Conservation (phyloP, 2,329 filamentous ascomycete genomes). For the Thelonectria rubi region DNA sequence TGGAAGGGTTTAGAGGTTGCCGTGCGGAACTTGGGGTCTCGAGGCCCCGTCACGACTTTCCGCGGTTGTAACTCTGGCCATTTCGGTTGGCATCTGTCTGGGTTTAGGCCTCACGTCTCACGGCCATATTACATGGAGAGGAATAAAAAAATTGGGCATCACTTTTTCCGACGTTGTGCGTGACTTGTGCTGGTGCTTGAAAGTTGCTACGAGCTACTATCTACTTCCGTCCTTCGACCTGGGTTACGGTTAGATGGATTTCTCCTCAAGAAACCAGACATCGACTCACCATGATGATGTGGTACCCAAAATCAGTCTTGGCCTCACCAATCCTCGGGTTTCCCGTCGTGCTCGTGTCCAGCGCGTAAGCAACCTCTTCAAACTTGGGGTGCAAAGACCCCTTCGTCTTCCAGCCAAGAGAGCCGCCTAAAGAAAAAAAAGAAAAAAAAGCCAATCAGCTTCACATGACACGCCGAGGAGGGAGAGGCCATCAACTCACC, state of each 20-base stretch:
- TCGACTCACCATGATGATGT: conserved; percentile 76
- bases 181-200: conserved; percentile 14
- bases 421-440: conserved; percentile 68
- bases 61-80: conserved; percentile 57
- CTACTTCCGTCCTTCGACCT: conserved; percentile 56
- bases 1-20: conserved; percentile 53
- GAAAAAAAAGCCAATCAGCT: no score
- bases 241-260: conserved; percentile 10
- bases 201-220: conserved; percentile 3
- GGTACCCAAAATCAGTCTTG: conserved; percentile 80
- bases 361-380: conserved; percentile 74
- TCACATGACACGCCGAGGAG: not conserved
- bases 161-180: conserved; percentile 8
- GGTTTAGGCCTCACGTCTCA: conserved; percentile 47
- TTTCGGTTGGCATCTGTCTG: conserved; percentile 58
- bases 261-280: not conserved
- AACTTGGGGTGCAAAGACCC: conserved; percentile 74
- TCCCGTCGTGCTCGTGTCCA: conserved; percentile 71
- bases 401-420: conserved; percentile 77
- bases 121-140: conserved; percentile 49
- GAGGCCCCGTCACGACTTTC: conserved; percentile 48
- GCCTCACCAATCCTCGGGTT: conserved; percentile 74
- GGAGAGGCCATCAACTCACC: conserved; percentile 50
- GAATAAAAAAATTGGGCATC: conserved; percentile 53
- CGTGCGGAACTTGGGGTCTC: conserved; percentile 39